Conservation (phyloP, 495 filamentous ascomycete species). For the Lasiosphaeriaceae sp. region DNA sequence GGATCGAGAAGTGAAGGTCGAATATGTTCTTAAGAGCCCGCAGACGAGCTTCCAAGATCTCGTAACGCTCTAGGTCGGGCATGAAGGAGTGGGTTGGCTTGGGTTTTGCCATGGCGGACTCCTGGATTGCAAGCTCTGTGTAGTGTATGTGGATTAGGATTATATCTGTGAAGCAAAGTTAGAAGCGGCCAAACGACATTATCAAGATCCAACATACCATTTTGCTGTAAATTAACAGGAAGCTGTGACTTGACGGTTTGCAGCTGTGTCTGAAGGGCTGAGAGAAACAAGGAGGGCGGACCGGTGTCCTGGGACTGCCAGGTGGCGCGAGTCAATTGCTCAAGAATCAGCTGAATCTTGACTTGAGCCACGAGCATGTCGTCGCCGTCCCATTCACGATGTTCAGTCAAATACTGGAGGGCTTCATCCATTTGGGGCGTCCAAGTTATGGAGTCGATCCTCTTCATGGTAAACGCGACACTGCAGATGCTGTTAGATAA, state of each 20-base stretch:
- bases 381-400: constrained; percentile 48
- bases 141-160: constrained; percentile 34
- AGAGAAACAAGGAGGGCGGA: constrained; percentile 38
- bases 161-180: constrained; percentile 25
- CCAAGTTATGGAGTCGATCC: constrained; percentile 47
- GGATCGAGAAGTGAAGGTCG: constrained; percentile 27
- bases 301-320: constrained; percentile 31
- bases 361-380: constrained; percentile 45
- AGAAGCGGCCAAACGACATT: neutral
- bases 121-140: constrained; percentile 43
- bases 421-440: constrained; percentile 52
- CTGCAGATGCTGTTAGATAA: constrained; percentile 11
- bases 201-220: constrained; percentile 33
- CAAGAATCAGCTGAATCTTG: constrained; percentile 30
- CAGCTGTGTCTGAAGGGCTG: constrained; percentile 43
- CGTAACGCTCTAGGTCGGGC: constrained; percentile 26
- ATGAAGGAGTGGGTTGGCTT: constrained; percentile 10
- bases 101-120: constrained; percentile 30
- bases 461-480: constrained; percentile 32
- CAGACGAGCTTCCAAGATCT: constrained; percentile 26
- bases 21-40: constrained; percentile 20
- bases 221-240: constrained; percentile 28
- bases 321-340: constrained; percentile 24
- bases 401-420: constrained; percentile 39
- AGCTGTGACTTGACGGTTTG: constrained; percentile 34